Evolutionary conservation across 768 basidiomycete species (phyloP).

Genomic region (Galerina sulciceps): DNA sequence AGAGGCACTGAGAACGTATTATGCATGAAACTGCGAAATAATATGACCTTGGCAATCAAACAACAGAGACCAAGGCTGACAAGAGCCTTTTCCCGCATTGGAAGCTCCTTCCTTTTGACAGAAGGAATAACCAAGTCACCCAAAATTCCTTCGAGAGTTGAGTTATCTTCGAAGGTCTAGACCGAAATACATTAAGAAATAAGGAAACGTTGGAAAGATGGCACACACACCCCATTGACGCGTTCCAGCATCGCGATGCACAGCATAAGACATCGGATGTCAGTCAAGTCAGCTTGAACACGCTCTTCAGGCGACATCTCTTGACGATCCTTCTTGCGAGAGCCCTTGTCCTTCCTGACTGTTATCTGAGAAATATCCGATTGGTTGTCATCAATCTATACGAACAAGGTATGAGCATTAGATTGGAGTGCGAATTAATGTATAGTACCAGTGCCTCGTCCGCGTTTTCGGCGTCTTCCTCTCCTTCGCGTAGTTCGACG

Average conservation of each 20-base stretch:
- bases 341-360: conserved; percentile 30
- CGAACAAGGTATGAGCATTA: background rate
- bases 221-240: conserved; percentile 76
- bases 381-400: conserved; percentile 28
- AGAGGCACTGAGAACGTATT: background rate
- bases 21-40: background rate
- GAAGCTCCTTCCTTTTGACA: conserved; percentile 85
- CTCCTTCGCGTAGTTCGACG: conserved; percentile 38
- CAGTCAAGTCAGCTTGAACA: conserved; percentile 66
- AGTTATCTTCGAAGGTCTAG: conserved; percentile 76
- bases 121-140: conserved; percentile 89
- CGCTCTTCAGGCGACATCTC: conserved; percentile 71
- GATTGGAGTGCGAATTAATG: background rate
- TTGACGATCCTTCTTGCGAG: conserved; percentile 51
- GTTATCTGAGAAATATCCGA: conserved; percentile 31
- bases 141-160: conserved; percentile 81
- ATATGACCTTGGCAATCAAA: conserved; percentile 72
- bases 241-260: conserved; percentile 90
- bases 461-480: conserved; percentile 31
- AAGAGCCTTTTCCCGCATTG: conserved; percentile 80
- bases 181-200: conserved; percentile 33
- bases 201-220: conserved; percentile 18
- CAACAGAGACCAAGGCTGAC: conserved; percentile 83
- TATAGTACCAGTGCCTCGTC: conserved; percentile 22
- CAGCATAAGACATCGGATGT: conserved; percentile 81